Evolutionary conservation across 257 asterid species (phyloP).

Genomic region (Gynochthodes officinalis): DNA sequence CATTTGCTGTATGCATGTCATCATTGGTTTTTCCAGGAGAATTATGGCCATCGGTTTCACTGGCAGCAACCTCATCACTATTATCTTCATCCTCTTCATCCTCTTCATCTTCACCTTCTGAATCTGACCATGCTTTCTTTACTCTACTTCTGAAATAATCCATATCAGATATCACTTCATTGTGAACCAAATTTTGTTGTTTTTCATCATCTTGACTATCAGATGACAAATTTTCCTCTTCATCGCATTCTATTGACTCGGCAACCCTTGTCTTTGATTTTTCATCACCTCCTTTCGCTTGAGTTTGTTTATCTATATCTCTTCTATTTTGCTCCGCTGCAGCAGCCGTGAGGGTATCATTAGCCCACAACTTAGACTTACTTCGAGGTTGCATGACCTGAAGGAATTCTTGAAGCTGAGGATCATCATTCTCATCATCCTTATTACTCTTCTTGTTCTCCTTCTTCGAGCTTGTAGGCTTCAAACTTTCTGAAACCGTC

Average conservation of each 20-base stretch:
- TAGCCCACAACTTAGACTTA: slow-evolving; percentile 89
- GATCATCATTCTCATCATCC: slow-evolving; percentile 55
- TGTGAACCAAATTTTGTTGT: slow-evolving; percentile 33
- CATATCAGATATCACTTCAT: slow-evolving; percentile 56
- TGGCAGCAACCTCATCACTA: slow-evolving; percentile 27
- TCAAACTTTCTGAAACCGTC: slow-evolving; percentile 28
- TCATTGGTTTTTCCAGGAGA: slow-evolving; percentile 23
- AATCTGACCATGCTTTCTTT: slow-evolving; percentile 65
- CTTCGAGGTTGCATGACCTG: slow-evolving; percentile 80
- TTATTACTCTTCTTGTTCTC: slow-evolving; percentile 40
- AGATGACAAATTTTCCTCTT: slow-evolving; percentile 28
- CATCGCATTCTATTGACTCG: slow-evolving; percentile 31
- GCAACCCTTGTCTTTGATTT: slow-evolving; percentile 21
- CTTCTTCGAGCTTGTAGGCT: slow-evolving; percentile 30
- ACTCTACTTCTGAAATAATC: slow-evolving; percentile 79
- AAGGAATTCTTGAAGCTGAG: slow-evolving; percentile 77
- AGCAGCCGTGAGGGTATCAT: slow-evolving; percentile 62
- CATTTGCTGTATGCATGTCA: slow-evolving; percentile 26
- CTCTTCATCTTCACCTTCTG: slow-evolving; percentile 60
- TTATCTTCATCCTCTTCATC: slow-evolving; percentile 48
- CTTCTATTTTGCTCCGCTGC: slow-evolving; percentile 36
- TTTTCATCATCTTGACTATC: slow-evolving; percentile 32
- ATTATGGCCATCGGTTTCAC: slow-evolving; percentile 18
- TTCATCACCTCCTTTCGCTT: slow-evolving; percentile 27
- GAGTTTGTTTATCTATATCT: slow-evolving; percentile 24